Evolutionary conservation across 2,329 filamentous ascomycete genomes (phyloP).

Genomic region (Massarina eburnea): DNA sequence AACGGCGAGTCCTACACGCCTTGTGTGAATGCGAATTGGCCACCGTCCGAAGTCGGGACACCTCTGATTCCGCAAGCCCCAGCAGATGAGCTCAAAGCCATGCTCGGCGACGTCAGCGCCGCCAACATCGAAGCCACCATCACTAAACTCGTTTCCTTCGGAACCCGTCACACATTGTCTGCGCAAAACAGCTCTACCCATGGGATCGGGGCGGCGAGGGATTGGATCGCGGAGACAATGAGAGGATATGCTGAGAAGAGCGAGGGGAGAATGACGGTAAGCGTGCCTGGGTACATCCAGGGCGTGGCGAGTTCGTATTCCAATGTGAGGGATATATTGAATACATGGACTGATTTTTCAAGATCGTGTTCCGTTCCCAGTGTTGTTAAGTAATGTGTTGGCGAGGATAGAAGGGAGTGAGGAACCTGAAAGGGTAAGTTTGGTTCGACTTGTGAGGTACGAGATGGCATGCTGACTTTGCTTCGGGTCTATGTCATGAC

Average conservation of each 20-base stretch:
- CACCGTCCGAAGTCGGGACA: constrained; percentile 41
- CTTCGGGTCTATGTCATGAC: constrained; percentile 51
- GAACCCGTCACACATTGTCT: constrained; percentile 60
- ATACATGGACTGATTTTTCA: no score
- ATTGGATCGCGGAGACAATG: constrained; percentile 59
- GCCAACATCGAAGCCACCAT: constrained; percentile 55
- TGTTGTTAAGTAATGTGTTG: constrained; percentile 55
- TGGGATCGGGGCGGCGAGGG: constrained; percentile 59
- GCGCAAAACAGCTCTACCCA: constrained; percentile 53
- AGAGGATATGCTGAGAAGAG: constrained; percentile 50
- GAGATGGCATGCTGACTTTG: no score
- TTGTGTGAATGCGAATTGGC: constrained; percentile 45
- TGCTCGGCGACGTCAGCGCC: constrained; percentile 45
- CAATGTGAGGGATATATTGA: no score
- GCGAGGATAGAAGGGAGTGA: constrained; percentile 53
- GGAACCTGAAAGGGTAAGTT: no score
- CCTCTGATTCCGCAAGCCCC: constrained; percentile 46
- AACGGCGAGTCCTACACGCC: constrained; percentile 36
- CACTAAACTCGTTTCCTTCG: constrained; percentile 57
- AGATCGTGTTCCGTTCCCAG: constrained; percentile 54
- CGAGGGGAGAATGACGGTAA: constrained; percentile 55
- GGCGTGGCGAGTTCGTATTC: constrained; percentile 46
- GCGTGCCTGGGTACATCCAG: constrained; percentile 56
- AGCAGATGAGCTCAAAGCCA: constrained; percentile 41
- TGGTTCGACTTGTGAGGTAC: constrained; percentile 54